Evolutionary conservation across 1,139 yeast genomes (phyloP).

Genomic region (Arxiozyma slooffiae): DNA sequence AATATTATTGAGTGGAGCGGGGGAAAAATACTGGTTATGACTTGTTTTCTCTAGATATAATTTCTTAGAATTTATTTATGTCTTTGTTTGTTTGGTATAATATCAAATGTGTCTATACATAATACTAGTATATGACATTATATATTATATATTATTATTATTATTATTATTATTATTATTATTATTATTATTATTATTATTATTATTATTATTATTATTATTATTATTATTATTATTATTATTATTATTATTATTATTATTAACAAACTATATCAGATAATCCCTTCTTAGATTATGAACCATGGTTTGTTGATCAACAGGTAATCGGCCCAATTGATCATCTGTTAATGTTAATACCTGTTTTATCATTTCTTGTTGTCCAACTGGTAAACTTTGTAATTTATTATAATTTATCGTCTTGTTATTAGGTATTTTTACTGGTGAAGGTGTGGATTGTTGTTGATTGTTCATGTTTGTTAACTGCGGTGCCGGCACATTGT

Average conservation of each 20-base stretch:
- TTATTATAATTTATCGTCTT: conserved; percentile 14
- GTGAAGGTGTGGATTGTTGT: neutral
- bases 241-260: too few relatives aligned
- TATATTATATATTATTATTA: too few relatives aligned
- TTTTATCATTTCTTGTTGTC: conserved; percentile 55
- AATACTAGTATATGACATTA: too few relatives aligned
- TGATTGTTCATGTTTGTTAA: neutral
- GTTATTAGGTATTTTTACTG: neutral
- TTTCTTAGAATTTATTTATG: too few relatives aligned
- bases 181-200: too few relatives aligned
- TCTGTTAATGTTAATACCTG: conserved; percentile 53
- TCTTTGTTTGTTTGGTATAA: neutral
- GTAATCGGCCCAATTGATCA: conserved; percentile 46
- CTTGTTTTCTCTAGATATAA: neutral
- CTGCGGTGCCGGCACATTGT: neutral
- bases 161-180: too few relatives aligned
- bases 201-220: too few relatives aligned
- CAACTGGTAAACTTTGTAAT: conserved; percentile 32
- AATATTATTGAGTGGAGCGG: too few relatives aligned
- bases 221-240: too few relatives aligned
- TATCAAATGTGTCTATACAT: neutral
- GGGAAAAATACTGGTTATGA: too few relatives aligned
- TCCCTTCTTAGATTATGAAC: conserved; percentile 51
- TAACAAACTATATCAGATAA: conserved; percentile 33
- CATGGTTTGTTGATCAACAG: conserved; percentile 52